phyloP scores from a whole-genome alignment of 192 early-diverging fungal genomes.

The Coemansia asiatica region DNA sequence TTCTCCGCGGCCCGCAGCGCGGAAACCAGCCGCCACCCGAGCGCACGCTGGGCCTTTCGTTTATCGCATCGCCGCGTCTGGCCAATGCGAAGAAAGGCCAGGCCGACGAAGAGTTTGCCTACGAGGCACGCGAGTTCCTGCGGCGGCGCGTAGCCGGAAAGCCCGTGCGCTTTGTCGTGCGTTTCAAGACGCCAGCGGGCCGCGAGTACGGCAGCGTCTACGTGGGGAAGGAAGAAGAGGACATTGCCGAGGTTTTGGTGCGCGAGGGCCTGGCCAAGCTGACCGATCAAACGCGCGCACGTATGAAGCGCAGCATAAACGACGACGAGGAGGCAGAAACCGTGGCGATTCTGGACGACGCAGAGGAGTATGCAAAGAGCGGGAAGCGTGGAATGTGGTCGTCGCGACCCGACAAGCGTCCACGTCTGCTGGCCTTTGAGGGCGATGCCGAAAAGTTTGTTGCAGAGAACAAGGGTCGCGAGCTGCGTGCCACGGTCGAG shows the following conservation, averaged over 20 bases:
- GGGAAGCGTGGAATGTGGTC: constrained; percentile 79
- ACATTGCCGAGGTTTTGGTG: constrained; percentile 72
- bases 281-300: constrained; percentile 58
- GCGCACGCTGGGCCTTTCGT: constrained; percentile 76
- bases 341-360: constrained; percentile 56
- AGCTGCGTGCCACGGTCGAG: constrained; percentile 87
- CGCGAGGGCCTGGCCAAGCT: constrained; percentile 86
- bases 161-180: constrained; percentile 75
- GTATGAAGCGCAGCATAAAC: constrained; percentile 33
- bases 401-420: constrained; percentile 51
- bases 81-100: constrained; percentile 71
- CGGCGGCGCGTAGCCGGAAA: constrained; percentile 86
- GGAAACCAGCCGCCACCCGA: constrained; percentile 83
- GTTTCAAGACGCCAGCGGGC: constrained; percentile 50
- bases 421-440: constrained; percentile 56
- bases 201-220: constrained; percentile 68
- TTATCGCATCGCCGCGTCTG: constrained; percentile 81
- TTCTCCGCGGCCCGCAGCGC: constrained; percentile 78
- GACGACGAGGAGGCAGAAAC: constrained; percentile 34
- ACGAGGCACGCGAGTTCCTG: constrained; percentile 86
- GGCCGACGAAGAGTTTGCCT: constrained; percentile 86
- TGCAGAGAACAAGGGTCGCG: constrained; percentile 75
- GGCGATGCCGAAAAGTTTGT: constrained; percentile 72
- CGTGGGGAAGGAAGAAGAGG: constrained; percentile 57
- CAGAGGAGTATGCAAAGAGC: constrained; percentile 73